A percentile compares a stretch with the other conserved stretches of the same genome.
Conservation (phyloP, 805 yeast genomes). For the Debaryomyces castellii region DNA sequence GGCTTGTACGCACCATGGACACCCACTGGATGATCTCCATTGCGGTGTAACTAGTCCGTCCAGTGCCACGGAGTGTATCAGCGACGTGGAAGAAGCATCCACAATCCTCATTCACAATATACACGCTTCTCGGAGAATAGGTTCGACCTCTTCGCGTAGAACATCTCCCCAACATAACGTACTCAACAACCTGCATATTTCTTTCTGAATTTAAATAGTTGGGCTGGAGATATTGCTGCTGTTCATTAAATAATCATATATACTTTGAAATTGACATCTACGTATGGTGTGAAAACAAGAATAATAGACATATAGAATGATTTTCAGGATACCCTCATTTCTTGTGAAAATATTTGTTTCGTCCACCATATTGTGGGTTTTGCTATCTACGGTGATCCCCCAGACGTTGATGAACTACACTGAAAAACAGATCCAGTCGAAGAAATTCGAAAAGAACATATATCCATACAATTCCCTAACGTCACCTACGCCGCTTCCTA, state of each 20-base stretch:
- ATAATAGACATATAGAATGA: not conserved
- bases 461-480: conserved; percentile 41
- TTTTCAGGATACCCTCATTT: conserved; percentile 7
- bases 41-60: too few species aligned
- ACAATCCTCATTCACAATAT: not conserved
- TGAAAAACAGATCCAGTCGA: conserved; percentile 26
- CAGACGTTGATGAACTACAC: conserved; percentile 31
- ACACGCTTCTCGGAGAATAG: not conserved
- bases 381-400: conserved; percentile 40
- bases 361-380: conserved; percentile 37
- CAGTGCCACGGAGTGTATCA: too few species aligned
- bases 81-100: too few species aligned
- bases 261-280: not conserved
- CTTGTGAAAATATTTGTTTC: conserved; percentile 14
- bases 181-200: conserved; percentile 2
- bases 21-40: too few species aligned
- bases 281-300: not conserved
- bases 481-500: conserved; percentile 32
- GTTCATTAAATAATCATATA: not conserved
- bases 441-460: conserved; percentile 16
- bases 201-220: not conserved
- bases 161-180: not conserved
- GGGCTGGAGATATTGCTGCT: not conserved
- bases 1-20: too few species aligned
- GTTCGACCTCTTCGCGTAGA: not conserved